Base-by-base conservation (phyloP, 306 rosid species). In the Senna siamea region DNA sequence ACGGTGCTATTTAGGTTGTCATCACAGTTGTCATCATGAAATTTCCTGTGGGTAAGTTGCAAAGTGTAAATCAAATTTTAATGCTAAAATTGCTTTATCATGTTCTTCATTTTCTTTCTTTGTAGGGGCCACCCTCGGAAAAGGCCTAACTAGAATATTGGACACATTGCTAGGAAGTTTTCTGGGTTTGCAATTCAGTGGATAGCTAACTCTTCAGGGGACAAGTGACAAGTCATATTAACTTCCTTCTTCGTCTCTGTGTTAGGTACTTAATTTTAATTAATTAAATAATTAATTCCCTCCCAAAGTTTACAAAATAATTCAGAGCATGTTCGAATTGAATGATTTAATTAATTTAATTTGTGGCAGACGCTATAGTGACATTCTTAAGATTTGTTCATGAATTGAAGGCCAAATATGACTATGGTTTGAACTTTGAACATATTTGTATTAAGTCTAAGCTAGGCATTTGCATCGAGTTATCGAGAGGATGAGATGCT, bases 391-490 rank as follows among this genome's bases (percentile, higher is more conserved):
- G 98, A 41, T 92, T 90, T 67, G 79, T 54, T 28, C 94, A 96
- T 0, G 48, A 59, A 59, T 52, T 92, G 57, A 92, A 88, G 69
- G 88, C 90, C 0, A 86, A 80, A 75, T 88, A 90, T 52, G 96
- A 92, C 67, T 92, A 92, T 58, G 96, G 96, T n/a, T n/a, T n/a
- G n/a, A n/a, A n/a, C n/a, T 9, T 14, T 90, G 80, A 4, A 85
- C 64, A 87, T 90, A 28, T 85, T 84, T 35, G 82, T 90, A 23
- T 65, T 92, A 76, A 87, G 94, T 2, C 86, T 86, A 56, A 81
- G 88, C 26, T 18, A 88, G 78, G 79, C 88, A 18, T 70, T 86
- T 22, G 82, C 87, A 14, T 85, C 94, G 11, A 88, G 87, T 18
- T 69, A 38, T 58, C 80, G 70, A 1, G 88, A 83, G 10, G 74